Conservation (phyloP, 2,329 filamentous ascomycete species). For the Fusarium sp. region DNA sequence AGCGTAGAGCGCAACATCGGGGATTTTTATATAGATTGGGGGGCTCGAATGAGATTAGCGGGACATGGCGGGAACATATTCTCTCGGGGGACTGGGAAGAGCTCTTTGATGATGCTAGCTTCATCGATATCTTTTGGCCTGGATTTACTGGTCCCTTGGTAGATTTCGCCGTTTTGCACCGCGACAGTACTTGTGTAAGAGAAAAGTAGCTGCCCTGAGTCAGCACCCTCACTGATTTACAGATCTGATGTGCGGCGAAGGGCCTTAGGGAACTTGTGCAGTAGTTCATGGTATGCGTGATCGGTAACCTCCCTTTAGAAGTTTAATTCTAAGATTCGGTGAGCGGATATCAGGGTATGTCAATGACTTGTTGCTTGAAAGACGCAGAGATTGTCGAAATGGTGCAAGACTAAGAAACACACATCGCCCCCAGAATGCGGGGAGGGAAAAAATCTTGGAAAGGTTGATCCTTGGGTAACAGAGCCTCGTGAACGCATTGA, state of each 20-base stretch:
- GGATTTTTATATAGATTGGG: background rate
- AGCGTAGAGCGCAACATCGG: rapidly evolving
- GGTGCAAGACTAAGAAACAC: background rate
- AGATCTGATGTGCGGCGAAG: background rate
- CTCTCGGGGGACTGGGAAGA: background rate
- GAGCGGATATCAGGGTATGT: background rate
- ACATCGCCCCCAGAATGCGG: background rate
- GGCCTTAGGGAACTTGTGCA: background rate
- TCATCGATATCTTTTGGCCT: background rate
- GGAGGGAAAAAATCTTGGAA: background rate
- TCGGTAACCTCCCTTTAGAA: background rate
- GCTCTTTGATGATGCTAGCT: background rate
- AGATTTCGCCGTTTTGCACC: background rate
- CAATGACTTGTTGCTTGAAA: too few relatives aligned
- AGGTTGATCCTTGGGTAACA: background rate
- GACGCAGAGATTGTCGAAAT: background rate
- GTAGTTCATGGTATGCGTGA: background rate
- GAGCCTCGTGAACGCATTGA: rapidly evolving
- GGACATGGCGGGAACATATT: background rate
- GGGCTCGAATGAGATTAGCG: background rate
- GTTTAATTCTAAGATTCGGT: background rate
- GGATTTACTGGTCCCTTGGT: background rate
- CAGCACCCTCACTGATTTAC: background rate
- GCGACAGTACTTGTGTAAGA: background rate
- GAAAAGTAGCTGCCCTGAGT: background rate